A percentile compares a stretch with the other conserved stretches of the same genome.
Conservation (phyloP, 352 stramenopile genomes). For the Paralagenidium karlingii region DNA sequence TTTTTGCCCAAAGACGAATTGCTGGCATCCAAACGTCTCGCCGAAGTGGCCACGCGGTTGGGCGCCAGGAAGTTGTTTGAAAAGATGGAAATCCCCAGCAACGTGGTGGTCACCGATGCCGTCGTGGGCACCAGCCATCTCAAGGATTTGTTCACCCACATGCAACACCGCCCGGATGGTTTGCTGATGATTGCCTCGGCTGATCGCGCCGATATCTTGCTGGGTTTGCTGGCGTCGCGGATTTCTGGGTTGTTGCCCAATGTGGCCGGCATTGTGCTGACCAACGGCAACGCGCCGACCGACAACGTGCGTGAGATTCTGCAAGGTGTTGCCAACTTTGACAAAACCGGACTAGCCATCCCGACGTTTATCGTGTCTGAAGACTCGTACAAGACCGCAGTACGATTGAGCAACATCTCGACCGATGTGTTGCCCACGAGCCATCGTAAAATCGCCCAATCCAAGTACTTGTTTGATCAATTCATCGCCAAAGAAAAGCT, state of each 20-base stretch:
- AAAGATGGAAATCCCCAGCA: conserved; percentile 41
- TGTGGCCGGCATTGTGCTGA: conserved; percentile 57
- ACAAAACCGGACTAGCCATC: conserved; percentile 53
- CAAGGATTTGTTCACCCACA: conserved; percentile 59
- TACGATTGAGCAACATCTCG: conserved; percentile 37
- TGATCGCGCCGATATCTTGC: conserved; percentile 56
- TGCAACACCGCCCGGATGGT: conserved; percentile 70
- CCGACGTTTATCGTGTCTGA: conserved; percentile 55
- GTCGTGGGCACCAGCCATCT: conserved; percentile 56
- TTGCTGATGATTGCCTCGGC: conserved; percentile 65
- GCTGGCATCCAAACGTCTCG: conserved; percentile 62
- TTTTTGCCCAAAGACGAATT: conserved; percentile 54
- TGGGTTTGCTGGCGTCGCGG: conserved; percentile 51
- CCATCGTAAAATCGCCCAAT: conserved; percentile 53
- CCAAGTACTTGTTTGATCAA: conserved; percentile 44
- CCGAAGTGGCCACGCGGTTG: conserved; percentile 57
- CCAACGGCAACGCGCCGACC: conserved; percentile 62
- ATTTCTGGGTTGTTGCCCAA: conserved; percentile 54
- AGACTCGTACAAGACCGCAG: conserved; percentile 51
- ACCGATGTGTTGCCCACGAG: conserved; percentile 62
- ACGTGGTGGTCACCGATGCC: conserved; percentile 47
- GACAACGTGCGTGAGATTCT: conserved; percentile 65
- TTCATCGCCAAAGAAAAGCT: conserved; percentile 52
- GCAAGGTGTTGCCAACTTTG: conserved; percentile 44
- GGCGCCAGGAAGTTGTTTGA: conserved; percentile 53